These are phyloP conservation scores for Strobilomyces dryophilus DNA, from an alignment of 768 basidiomycete species.

Conservation along the genomic window DNA sequence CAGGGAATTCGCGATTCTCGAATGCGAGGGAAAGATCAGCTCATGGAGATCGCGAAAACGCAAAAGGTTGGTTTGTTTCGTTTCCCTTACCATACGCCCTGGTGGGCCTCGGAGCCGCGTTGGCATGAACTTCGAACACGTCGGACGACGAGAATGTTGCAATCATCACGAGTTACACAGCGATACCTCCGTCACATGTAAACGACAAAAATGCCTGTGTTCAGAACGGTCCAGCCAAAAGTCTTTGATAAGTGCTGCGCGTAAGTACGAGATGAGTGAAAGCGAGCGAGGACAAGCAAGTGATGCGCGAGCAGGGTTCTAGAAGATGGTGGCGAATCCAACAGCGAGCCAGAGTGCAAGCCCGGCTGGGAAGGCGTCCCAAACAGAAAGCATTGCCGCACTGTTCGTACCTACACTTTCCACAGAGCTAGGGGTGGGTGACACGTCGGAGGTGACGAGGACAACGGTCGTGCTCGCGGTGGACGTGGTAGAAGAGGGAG, in stretches of 20 bases:
- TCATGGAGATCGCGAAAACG: conserved; percentile 37
- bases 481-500: not conserved
- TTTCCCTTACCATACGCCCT: too few relatives aligned
- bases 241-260: too few relatives aligned
- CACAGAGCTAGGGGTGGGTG: not conserved
- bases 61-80: conserved; percentile 9
- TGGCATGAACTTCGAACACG: not conserved
- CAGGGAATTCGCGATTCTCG: conserved; percentile 40
- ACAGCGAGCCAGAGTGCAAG: conserved; percentile 20
- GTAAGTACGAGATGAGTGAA: too few relatives aligned
- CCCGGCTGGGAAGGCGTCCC: conserved; percentile 12
- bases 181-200: not conserved
- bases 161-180: conserved; percentile 8
- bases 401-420: conserved; percentile 2
- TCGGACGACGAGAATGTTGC: not conserved
- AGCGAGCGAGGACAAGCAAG: too few relatives aligned
- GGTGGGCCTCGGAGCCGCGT: too few relatives aligned
- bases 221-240: too few relatives aligned
- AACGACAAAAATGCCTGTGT: not conserved
- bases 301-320: conserved; percentile 1
- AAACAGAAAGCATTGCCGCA: conserved; percentile 4
- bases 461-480: not conserved
- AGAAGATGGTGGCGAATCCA: conserved; percentile 16
- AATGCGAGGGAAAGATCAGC: conserved; percentile 35
- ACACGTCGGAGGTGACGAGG: not conserved